Evolutionary conservation across 495 filamentous ascomycete genomes (phyloP), one percentile per base, ranked within the genome.

Genomic region (Extremus antarcticus): DNA sequence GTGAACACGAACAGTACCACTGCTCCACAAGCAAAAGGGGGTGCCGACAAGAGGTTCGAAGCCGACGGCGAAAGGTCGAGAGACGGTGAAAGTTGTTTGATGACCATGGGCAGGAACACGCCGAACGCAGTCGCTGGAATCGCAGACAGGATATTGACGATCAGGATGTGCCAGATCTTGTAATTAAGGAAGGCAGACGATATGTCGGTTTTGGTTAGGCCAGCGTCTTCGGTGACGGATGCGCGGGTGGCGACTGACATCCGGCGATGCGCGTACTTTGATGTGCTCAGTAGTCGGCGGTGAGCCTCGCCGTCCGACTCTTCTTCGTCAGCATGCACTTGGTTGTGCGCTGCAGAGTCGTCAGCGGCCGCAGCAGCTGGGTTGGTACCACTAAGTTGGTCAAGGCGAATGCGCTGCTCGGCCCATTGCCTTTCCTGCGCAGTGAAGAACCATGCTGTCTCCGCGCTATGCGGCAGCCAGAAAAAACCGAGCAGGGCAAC

Each of bases 101-200:
- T 60, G 3, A 82, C 74, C 10, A 82, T 63, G 2, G 79, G 79
- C 25, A 82, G 64, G 66, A 82, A 82, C 38, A 82, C 68, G 4
- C 66, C 62, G 53, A 82, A 81, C 25, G 76, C 79, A 4, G 67
- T 73, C 10, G 65, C 65, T 2, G 78, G 78, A 24, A 82, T 68
- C 21, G 74, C 67, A 29, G 76, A 75, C 55, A 72, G 70, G 50
- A 81, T 79, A 63, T 82, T 81, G 62, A 73, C 68, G 39, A 65
- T 38, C 3, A 82, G 64, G 10, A 80, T 54, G 50, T 67, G 69
- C 70, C 71, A 80, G 48, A 81, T 65, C 57, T 78, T 78, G 67
- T 71, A 75, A 58, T 77, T 76, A 8, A 62, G 64, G 46, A 73
- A 57, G 1, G 78, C 75, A 25, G 76, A 71, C 29, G 73, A 46